These are phyloP conservation scores for Phytophthora parvispora DNA, from an alignment of 352 stramenopile genomes.

Conservation along the genomic window DNA sequence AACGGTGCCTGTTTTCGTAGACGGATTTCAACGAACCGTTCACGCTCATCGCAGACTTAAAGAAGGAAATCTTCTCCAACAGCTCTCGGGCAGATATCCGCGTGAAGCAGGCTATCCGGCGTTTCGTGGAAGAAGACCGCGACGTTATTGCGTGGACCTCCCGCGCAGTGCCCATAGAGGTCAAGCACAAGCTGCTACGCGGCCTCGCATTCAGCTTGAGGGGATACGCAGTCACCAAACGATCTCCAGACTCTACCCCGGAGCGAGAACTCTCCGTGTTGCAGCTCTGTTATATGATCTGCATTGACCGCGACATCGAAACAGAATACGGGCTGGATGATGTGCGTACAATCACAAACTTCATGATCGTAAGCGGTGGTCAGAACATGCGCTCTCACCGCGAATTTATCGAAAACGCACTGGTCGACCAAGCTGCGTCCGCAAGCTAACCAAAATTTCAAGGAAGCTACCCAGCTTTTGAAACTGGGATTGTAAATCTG, in stretches of 20 bases:
- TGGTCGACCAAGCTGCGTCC: conserved; percentile 18
- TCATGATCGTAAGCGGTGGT: conserved; percentile 15
- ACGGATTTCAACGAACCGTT: conserved; percentile 28
- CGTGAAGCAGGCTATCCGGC: conserved; percentile 56
- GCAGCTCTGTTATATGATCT: conserved; percentile 22
- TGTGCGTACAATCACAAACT: conserved; percentile 20
- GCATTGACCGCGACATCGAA: conserved; percentile 10
- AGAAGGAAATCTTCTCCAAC: conserved; percentile 49
- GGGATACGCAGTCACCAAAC: conserved; percentile 51
- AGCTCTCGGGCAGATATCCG: conserved; percentile 47
- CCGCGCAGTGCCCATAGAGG: conserved; percentile 43
- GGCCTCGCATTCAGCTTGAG: conserved; percentile 47
- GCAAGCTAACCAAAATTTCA: too few relatives aligned
- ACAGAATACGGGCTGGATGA: conserved; percentile 1
- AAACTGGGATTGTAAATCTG: too few relatives aligned
- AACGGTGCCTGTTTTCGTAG: background rate
- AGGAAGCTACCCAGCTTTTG: too few relatives aligned
- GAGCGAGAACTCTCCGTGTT: conserved; percentile 8
- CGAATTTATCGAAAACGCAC: conserved; percentile 25
- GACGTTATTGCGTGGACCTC: conserved; percentile 49
- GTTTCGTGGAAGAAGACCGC: conserved; percentile 51
- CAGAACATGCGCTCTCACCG: conserved; percentile 22
- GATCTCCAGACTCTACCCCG: background rate
- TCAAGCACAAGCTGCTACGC: conserved; percentile 45
- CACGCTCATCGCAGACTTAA: conserved; percentile 58